phyloP scores from a whole-genome alignment of 805 yeast genomes.

The Starmerella floricola region DNA sequence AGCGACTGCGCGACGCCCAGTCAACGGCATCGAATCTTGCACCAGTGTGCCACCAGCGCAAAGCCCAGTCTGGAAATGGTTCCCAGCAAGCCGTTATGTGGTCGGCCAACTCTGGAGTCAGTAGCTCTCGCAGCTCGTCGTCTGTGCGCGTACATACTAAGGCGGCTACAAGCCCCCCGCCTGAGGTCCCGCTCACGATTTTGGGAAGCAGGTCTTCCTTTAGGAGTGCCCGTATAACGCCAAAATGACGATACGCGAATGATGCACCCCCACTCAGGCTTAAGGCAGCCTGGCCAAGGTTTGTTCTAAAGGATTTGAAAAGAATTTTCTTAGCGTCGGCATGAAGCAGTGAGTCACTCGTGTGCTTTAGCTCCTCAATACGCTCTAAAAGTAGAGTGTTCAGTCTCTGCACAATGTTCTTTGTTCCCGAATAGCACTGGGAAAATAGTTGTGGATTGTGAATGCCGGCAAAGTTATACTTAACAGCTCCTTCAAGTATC shows the following conservation, averaged over 20 bases:
- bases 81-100: slow-evolving; percentile 62
- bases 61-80: slow-evolving; percentile 46
- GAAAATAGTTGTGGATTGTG: slow-evolving; percentile 61
- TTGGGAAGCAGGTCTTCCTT: slow-evolving; percentile 56
- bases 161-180: slow-evolving; percentile 71
- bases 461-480: slow-evolving; percentile 65
- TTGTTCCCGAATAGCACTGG: slow-evolving; percentile 67
- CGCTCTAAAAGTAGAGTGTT: slow-evolving; percentile 41
- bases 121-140: slow-evolving; percentile 44
- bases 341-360: slow-evolving; percentile 29
- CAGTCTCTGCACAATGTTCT: slow-evolving; percentile 44
- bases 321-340: slow-evolving; percentile 37
- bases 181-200: slow-evolving; percentile 66
- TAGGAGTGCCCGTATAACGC: slow-evolving; percentile 56
- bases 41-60: slow-evolving; percentile 60
- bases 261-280: slow-evolving; percentile 72
- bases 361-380: slow-evolving; percentile 35
- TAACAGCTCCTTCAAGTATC: slow-evolving; percentile 52
- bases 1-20: slow-evolving; percentile 58
- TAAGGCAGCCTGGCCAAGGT: slow-evolving; percentile 60
- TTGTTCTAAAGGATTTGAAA: slow-evolving; percentile 46
- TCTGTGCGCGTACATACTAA: slow-evolving; percentile 57
- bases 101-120: slow-evolving; percentile 49
- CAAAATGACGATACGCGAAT: slow-evolving; percentile 67
- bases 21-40: slow-evolving; percentile 64